phyloP scores from a whole-genome alignment of 768 basidiomycete species.

The Calocybe indica region DNA sequence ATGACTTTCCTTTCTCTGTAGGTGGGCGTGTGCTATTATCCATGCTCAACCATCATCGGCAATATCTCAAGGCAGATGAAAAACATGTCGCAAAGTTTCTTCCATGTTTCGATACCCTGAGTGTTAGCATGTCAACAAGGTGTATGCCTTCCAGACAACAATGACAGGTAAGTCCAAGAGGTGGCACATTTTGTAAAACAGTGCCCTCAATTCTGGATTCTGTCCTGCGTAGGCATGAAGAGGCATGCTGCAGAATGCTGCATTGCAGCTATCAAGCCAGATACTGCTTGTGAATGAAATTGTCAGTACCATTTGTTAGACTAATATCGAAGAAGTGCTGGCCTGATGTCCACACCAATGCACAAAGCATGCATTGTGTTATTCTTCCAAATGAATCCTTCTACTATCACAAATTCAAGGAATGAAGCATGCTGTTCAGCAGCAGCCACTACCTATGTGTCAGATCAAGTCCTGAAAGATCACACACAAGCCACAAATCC shows the following conservation, averaged over 20 bases:
- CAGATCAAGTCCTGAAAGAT: background rate
- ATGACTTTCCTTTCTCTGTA: background rate
- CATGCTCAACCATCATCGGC: slow-evolving; percentile 15
- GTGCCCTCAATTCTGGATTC: slow-evolving; percentile 34
- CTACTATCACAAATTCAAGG: background rate
- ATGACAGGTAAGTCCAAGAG: slow-evolving; percentile 33
- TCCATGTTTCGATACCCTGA: too few species aligned
- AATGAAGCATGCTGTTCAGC: background rate
- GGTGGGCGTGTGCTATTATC: slow-evolving; percentile 22
- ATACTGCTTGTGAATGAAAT: too few species aligned
- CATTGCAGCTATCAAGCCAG: slow-evolving; percentile 5
- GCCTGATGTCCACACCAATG: too few species aligned
- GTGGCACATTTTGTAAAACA: slow-evolving; percentile 34
- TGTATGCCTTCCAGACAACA: too few species aligned
- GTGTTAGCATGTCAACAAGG: too few species aligned
- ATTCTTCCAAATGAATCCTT: too few species aligned
- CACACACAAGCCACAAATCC: too few species aligned
- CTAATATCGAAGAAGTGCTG: too few species aligned
- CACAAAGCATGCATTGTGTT: too few species aligned
- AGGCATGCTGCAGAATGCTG: slow-evolving; percentile 1
- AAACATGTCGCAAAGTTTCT: too few species aligned
- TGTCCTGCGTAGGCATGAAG: slow-evolving; percentile 17
- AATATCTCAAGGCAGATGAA: too few species aligned
- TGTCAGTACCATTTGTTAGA: too few species aligned
- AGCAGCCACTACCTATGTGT: background rate